These are phyloP conservation scores for Amylocystis lapponica DNA, from an alignment of 768 basidiomycete genomes.

Conservation along the genomic window DNA sequence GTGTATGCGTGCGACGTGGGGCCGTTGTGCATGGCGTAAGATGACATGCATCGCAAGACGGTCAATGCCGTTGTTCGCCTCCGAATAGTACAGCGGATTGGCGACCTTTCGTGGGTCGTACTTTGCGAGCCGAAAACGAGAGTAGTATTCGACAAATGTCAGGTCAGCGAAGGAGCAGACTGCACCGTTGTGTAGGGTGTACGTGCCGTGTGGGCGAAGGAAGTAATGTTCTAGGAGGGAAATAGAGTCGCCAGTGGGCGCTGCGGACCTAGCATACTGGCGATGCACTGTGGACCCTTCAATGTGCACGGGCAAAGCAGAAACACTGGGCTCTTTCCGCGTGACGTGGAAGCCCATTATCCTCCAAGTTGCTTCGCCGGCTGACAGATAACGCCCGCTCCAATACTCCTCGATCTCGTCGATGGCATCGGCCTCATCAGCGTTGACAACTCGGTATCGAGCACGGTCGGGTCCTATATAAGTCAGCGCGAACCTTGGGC, in stretches of 20 bases:
- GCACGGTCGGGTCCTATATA: conserved; percentile 13
- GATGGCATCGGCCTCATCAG: background rate
- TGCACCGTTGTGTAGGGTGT: background rate
- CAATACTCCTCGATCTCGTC: conserved; percentile 32
- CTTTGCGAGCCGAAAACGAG: conserved; percentile 10
- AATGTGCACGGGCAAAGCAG: conserved; percentile 28
- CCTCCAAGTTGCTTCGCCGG: conserved; percentile 32
- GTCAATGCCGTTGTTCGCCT: conserved; percentile 1
- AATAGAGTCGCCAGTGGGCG: background rate
- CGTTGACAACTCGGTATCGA: conserved; percentile 5
- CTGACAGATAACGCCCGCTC: conserved; percentile 29
- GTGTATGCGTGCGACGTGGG: conserved; percentile 22
- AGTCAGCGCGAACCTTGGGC: background rate
- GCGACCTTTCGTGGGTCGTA: no score
- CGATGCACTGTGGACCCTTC: conserved; percentile 4
- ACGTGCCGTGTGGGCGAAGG: conserved; percentile 7
- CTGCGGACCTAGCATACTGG: conserved; percentile 17
- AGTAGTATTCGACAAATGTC: conserved; percentile 15
- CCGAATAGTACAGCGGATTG: conserved; percentile 4
- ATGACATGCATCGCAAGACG: conserved; percentile 14
- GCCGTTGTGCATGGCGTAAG: background rate
- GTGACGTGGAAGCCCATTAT: conserved; percentile 32
- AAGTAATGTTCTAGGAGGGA: conserved; percentile 21
- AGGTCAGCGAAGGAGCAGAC: conserved; percentile 5
- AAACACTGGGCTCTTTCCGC: conserved; percentile 29